Percentiles rank a stretch among this genome's conserved stretches.
Evolutionary conservation across 768 basidiomycete species (phyloP).

Genomic region (Neoboletus subvelutipes): DNA sequence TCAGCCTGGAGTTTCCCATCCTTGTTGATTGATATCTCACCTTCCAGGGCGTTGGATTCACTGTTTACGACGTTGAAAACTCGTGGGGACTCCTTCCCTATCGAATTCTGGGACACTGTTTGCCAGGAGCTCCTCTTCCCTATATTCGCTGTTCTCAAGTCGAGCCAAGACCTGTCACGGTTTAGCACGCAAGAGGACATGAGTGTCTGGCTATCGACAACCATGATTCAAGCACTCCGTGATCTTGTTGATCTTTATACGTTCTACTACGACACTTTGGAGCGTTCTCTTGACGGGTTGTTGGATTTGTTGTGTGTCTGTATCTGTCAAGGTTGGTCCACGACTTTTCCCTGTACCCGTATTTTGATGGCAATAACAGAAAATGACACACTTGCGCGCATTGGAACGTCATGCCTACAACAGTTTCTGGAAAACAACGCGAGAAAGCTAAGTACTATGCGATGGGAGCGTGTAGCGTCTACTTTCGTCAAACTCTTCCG

Average conservation of each 20-base stretch:
- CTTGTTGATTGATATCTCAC: constrained; percentile 6
- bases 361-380: constrained; percentile 48
- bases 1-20: background rate
- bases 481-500: constrained; percentile 96
- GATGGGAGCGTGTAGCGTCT: constrained; percentile 90
- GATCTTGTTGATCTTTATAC: constrained; percentile 96
- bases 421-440: constrained; percentile 94
- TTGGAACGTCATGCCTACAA: constrained; percentile 96
- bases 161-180: constrained; percentile 86
- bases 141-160: constrained; percentile 94
- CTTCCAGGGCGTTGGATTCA: constrained; percentile 87
- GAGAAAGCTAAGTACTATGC: constrained; percentile 72
- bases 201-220: constrained; percentile 99
- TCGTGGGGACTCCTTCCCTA: constrained; percentile 79
- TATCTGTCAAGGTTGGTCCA: constrained; percentile 87
- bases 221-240: constrained; percentile 96
- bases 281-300: constrained; percentile 89
- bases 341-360: background rate
- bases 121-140: constrained; percentile 97
- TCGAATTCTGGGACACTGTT: constrained; percentile 97
- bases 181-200: constrained; percentile 98
- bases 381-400: constrained; percentile 95
- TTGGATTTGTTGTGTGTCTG: constrained; percentile 92
- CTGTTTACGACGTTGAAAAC: constrained; percentile 91
- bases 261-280: constrained; percentile 88